Evolutionary conservation across 495 filamentous ascomycete species (phyloP), one percentile per base, ranked within the genome.

Genomic region (Ascobolus immersus): DNA sequence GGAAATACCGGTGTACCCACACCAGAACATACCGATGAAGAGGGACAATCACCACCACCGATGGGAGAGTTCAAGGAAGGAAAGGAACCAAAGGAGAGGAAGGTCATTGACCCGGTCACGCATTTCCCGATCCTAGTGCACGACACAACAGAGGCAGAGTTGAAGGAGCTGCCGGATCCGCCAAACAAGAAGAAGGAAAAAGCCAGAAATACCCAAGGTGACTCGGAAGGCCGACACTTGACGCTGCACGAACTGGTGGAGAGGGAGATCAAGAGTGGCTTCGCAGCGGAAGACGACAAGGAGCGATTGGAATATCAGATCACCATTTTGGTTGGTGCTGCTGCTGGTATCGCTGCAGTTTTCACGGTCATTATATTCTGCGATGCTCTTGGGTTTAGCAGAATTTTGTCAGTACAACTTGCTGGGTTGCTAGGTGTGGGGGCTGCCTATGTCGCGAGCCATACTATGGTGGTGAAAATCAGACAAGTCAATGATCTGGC

Each of bases 81-180:
- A n/a, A n/a, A n/a, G n/a, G n/a, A n/a, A n/a, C n/a, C n/a, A n/a
- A n/a, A n/a, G n/a, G n/a, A n/a, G n/a, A 25, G 22, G n/a, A 25
- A 70, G 43, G 71, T 77, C n/a, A 77, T 69, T 4, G 71, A 77
- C 49, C 71, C 71, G 0, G 63, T 77, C 10, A 77, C 71, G 0
- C 71, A 77, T 47, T 50, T 77, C 1, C 69, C 69, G 4, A 54
- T 74, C 14, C 49, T 47, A 13, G 65, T 74, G 23, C 69, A 73
- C 43, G 71, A 75, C 41, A 65, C 64, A 39, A 75, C 69, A 0
- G 49, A 55, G 21, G 58, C 63, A 28, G 64, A 71, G 33, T 50
- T 77, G 18, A 53, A 61, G 20, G 62, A 3, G 60, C 65, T 9
- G 39, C 56, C n/a, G 49, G 52, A 33, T 53, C 48, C 17, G 53